Conservation (phyloP, 805 yeast genomes). For the Tetrapisispora arboricola region DNA sequence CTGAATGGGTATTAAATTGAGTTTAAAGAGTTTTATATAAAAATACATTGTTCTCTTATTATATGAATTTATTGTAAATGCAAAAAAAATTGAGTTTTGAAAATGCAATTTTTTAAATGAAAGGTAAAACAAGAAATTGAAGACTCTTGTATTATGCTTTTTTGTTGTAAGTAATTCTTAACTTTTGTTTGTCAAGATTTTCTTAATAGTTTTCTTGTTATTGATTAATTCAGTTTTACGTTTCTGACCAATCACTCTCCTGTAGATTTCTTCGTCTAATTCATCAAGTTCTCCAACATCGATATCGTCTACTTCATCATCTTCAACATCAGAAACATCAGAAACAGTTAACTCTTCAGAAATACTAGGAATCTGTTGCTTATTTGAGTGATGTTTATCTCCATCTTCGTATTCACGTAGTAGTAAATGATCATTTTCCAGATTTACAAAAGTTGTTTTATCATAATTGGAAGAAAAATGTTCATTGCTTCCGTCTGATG, state of each 20-base stretch:
- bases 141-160: too few relatives aligned
- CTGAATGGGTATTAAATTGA: too few relatives aligned
- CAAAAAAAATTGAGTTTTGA: too few relatives aligned
- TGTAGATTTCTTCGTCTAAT: slow-evolving; percentile 25
- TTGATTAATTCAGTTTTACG: neutral
- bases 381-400: neutral
- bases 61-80: too few relatives aligned
- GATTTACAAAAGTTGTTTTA: too few relatives aligned
- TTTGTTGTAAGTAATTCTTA: too few relatives aligned
- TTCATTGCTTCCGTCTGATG: neutral
- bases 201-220: neutral
- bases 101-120: too few relatives aligned
- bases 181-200: neutral
- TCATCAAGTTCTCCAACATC: slow-evolving; percentile 24
- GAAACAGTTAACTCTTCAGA: neutral
- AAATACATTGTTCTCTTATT: too few relatives aligned
- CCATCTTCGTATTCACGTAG: neutral
- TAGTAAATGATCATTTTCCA: too few relatives aligned
- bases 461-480: neutral
- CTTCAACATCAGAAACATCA: neutral
- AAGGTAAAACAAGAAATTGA: neutral
- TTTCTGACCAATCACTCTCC: slow-evolving; percentile 7
- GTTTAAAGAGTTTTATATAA: too few relatives aligned
- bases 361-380: neutral
- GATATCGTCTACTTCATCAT: slow-evolving; percentile 21